Evolutionary conservation across 2,329 filamentous ascomycete species (phyloP), one percentile per base, ranked within the genome.

Genomic region (Delphinella strobiligena): DNA sequence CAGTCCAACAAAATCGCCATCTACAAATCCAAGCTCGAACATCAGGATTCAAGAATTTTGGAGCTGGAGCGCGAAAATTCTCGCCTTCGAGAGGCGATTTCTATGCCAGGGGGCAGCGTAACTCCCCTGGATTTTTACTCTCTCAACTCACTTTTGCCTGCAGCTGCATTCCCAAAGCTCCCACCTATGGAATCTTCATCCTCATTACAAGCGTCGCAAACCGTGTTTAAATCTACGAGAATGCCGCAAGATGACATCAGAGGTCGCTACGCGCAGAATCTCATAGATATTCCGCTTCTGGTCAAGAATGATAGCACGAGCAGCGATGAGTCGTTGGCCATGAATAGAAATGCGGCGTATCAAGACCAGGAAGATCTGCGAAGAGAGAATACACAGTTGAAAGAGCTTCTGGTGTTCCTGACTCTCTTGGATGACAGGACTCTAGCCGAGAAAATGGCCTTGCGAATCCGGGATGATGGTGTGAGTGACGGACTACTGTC

Each of bases 1-100:
- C 39, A 41, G 11, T 41, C 39, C 16, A 27, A 7, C 22, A 17
- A 34, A 2, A 30, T 41, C 8, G 39, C 34, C 32, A 34, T 34
- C 10, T 41, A 41, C 34, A 41, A 41, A 19, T 30, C 36, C 18
- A 41, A 41, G 24, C 36, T 37, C n/a, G 39, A 41, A 19, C 39
- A 41, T n/a, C 39, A 41, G 30, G 17, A 18, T 5, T 14, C 19
- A 2, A 29, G 17, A 5, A 41, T 41, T 19, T 30, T 32, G 14
- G 27, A 14, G 5, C 8, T 41, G 14, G 39, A 41, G 19, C 24
- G 33, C 4, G 39, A 41, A 18, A 22, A 36, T 5, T 15, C 14
- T 7, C 14, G n/a, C 14, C 16, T 41, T 14, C 36, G 37, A 9
- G 16, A 33, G 15, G 22, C 7, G 12, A n/a, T n/a, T n/a, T n/a